A percentile compares a stretch with the other conserved stretches of the same genome.
Conservation (phyloP, 495 filamentous ascomycete species). For the Peziza echinospora region DNA sequence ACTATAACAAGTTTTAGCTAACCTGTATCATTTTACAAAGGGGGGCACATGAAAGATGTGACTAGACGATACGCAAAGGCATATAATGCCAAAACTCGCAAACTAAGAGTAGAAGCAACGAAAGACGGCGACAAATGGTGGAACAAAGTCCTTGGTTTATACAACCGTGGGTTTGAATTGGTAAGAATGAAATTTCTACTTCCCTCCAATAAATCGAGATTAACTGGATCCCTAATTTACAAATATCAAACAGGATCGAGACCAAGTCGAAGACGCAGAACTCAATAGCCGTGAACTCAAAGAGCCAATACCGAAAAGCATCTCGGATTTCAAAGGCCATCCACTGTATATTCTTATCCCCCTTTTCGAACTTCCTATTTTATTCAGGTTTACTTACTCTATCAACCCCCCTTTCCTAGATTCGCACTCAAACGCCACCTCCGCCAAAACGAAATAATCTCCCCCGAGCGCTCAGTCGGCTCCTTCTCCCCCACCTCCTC, state of each 20-base stretch:
- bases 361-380: not conserved
- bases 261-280: slow-evolving; percentile 64
- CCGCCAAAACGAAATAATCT: slow-evolving; percentile 57
- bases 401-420: slow-evolving; percentile 1
- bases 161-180: slow-evolving; percentile 13
- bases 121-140: slow-evolving; percentile 53
- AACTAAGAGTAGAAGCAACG: slow-evolving; percentile 47
- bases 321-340: slow-evolving; percentile 83
- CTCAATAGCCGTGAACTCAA: slow-evolving; percentile 42
- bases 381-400: not conserved
- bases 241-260: slow-evolving; percentile 44
- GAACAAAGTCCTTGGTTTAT: slow-evolving; percentile 18
- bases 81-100: slow-evolving; percentile 74
- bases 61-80: slow-evolving; percentile 58
- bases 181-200: no score
- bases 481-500: slow-evolving; percentile 46
- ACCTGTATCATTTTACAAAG: no score
- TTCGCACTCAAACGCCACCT: slow-evolving; percentile 66
- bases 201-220: no score
- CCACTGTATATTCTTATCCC: slow-evolving; percentile 37
- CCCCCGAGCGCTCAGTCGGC: slow-evolving; percentile 48
- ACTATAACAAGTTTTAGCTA: no score
- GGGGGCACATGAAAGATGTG: slow-evolving; percentile 55
- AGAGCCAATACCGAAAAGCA: slow-evolving; percentile 76
- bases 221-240: no score